These are phyloP conservation scores for Vigna unguiculata DNA, from an alignment of 306 rosid species.

Conservation along the genomic window DNA sequence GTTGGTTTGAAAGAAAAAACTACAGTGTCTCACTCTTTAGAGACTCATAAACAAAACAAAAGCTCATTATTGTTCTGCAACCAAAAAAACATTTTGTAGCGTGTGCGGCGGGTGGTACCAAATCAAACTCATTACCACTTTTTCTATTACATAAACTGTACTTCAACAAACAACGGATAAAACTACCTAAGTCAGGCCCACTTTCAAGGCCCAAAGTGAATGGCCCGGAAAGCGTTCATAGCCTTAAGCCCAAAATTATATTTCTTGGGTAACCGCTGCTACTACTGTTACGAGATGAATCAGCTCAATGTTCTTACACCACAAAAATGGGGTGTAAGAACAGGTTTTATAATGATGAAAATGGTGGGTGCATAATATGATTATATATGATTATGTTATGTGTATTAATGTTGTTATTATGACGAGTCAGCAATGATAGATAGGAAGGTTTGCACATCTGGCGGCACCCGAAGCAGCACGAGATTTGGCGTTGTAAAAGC, in stretches of 20 bases:
- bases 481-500: constrained; percentile 40
- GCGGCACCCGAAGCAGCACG: constrained; percentile 32
- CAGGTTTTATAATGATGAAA: neutral
- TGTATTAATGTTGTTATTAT: too few relatives aligned
- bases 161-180: neutral
- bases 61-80: constrained; percentile 8
- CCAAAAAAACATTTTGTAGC: constrained; percentile 17
- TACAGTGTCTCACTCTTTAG: too few relatives aligned
- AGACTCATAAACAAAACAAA: neutral
- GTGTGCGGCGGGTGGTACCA: constrained; percentile 27
- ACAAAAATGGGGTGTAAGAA: neutral
- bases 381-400: too few relatives aligned
- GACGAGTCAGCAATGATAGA: neutral
- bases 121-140: neutral
- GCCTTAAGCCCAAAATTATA: too few relatives aligned
- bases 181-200: constrained; percentile 2
- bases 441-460: constrained; percentile 38
- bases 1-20: neutral
- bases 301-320: too few relatives aligned
- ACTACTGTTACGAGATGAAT: too few relatives aligned
- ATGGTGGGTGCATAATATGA: neutral
- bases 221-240: neutral
- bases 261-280: too few relatives aligned
- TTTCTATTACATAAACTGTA: neutral
- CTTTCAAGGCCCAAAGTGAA: neutral